A percentile compares a stretch with the other conserved stretches of the same genome.
Evolutionary conservation across 768 basidiomycete genomes (phyloP).

Genomic region (Collybia mongolica): DNA sequence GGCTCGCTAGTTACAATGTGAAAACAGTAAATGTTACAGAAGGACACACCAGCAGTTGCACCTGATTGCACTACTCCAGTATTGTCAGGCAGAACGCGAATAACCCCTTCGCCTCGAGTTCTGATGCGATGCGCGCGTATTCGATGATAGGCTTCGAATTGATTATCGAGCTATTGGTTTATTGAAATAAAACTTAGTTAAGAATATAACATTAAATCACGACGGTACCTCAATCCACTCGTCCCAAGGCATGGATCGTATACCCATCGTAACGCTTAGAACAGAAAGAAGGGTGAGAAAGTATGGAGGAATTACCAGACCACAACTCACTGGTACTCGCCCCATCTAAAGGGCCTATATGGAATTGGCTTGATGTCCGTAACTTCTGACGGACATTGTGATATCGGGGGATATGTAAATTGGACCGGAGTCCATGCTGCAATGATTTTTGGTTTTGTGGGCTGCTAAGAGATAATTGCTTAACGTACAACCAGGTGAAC

Average conservation of each 20-base stretch:
- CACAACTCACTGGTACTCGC: constrained; percentile 56
- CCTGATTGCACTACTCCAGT: constrained; percentile 37
- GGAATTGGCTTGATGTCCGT: constrained; percentile 52
- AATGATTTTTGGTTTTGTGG: background rate
- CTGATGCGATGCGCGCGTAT: constrained; percentile 58
- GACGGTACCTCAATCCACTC: constrained; percentile 69
- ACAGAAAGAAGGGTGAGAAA: background rate
- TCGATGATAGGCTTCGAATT: constrained; percentile 51
- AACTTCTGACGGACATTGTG: constrained; percentile 37
- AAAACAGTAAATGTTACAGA: background rate
- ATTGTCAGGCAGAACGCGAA: constrained; percentile 49
- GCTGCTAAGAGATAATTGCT: no score
- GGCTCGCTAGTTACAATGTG: background rate
- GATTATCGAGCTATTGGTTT: constrained; percentile 51
- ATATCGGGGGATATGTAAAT: constrained; percentile 52
- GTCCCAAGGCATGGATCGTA: constrained; percentile 55
- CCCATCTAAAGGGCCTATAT: constrained; percentile 65
- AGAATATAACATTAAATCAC: background rate
- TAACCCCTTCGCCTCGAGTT: constrained; percentile 46
- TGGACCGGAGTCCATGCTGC: constrained; percentile 52
- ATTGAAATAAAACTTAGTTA: no score
- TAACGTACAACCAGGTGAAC: no score
- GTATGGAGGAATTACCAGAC: background rate
- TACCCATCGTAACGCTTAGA: constrained; percentile 20
- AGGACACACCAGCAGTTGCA: constrained; percentile 33